Evolutionary conservation across 2,329 filamentous ascomycete genomes (phyloP), one percentile per base, ranked within the genome.

Genomic region (Penicillium sp.): DNA sequence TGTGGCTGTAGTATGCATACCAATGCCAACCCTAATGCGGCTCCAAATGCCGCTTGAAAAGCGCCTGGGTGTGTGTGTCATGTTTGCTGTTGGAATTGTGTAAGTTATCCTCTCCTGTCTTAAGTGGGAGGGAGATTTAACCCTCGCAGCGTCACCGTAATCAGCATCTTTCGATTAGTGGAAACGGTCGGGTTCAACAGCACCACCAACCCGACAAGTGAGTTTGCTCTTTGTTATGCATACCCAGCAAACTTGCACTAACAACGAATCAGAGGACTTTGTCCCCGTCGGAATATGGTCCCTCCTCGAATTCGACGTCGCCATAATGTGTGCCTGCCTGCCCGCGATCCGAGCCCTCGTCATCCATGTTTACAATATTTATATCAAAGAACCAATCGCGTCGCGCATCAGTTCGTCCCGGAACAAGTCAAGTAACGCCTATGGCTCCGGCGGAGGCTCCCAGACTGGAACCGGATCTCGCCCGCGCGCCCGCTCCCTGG

Each of bases 261-360:
- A 45, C 13, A 21, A 13, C 3, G 26, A 15, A 23, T 15, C 11
- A 59, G 57, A 53, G 41, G 57, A 59, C 31, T 59, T 59, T 41
- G 57, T 59, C 57, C 57, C 49, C 8, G 57, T 59, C n/a, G 57
- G 57, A 21, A 48, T 59, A 21, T 59, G 57, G 57, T 47, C 38
- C 26, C 57, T 63, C 19, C 30, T 54, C 35, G 48, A 57, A 45
- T 47, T 62, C 46, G 41, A 56, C 21, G 31, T 58, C 35, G 38
- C 56, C 7, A 48, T 57, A 46, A 38, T 62, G 49, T 59, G 57
- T 41, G 41, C 57, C 38, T 59, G 57, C 29, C 53, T 58, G 55
- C 56, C 51, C n/a, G 51, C 49, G 19, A 55, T 59, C 38, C 38
- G 57, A 45, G 23, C 52, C 1, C 41, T 55, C 17, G 19, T 55